Evolutionary conservation across 2,329 filamentous ascomycete genomes (phyloP).

Genomic region (Fusarium concolor): DNA sequence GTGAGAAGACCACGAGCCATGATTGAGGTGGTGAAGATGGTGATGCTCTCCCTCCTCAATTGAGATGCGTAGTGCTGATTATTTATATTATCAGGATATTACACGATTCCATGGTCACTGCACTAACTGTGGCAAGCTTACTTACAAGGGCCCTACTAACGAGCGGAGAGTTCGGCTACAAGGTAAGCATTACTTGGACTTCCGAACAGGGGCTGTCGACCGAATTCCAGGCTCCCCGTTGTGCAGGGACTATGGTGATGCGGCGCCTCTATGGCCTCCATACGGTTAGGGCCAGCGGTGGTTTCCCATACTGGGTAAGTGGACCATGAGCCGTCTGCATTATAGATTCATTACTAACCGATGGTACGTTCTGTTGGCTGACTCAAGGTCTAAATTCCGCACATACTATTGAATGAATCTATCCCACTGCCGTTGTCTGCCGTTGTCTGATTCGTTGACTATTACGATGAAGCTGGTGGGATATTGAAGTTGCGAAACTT

Average conservation of each 20-base stretch:
- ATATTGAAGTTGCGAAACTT: not conserved
- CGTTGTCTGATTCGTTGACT: not conserved
- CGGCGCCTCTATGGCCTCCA: conserved; percentile 16
- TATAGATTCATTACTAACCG: not conserved
- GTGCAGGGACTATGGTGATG: not conserved
- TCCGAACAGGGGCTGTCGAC: not conserved
- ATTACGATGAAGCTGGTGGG: not conserved
- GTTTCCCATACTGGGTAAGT: not conserved
- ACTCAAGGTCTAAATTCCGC: not conserved
- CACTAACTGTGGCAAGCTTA: not conserved
- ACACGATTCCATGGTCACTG: not conserved
- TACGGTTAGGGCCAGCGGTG: not conserved
- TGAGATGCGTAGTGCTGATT: not conserved
- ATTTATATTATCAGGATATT: not conserved
- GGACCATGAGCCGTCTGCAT: not conserved
- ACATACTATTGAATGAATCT: not conserved
- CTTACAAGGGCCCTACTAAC: not conserved
- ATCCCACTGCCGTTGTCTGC: not conserved
- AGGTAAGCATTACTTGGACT: not conserved
- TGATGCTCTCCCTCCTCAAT: not conserved
- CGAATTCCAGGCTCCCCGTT: not conserved
- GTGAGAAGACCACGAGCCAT: conserved; percentile 35
- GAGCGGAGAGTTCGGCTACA: not conserved
- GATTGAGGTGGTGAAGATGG: not conserved
- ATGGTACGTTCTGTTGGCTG: not conserved